Evolutionary conservation across 1,284 basidiomycete species (phyloP).

Genomic region (Apiotrichum gamsii): DNA sequence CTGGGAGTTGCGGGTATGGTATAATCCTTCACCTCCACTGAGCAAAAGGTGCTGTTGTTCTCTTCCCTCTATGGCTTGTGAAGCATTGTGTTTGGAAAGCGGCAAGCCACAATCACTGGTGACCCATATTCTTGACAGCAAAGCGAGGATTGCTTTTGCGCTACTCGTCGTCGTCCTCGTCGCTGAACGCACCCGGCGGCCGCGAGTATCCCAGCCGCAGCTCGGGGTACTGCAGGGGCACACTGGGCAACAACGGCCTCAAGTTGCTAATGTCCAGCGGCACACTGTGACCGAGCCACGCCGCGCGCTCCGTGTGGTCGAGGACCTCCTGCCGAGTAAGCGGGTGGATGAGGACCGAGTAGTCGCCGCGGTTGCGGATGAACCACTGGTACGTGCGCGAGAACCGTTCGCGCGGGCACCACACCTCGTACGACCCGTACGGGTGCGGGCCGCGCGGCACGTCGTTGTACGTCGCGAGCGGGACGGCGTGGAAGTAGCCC

Average conservation of each 20-base stretch:
- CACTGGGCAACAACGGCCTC: neutral
- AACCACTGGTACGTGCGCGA: neutral
- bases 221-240: slow-evolving; percentile 5
- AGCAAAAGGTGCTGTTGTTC: too few species aligned
- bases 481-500: slow-evolving; percentile 4
- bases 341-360: slow-evolving; percentile 1
- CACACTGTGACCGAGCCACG: neutral
- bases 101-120: too few species aligned
- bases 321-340: neutral
- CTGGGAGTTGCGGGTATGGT: too few species aligned
- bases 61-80: too few species aligned
- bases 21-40: too few species aligned
- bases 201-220: slow-evolving; percentile 2
- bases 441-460: slow-evolving; percentile 3
- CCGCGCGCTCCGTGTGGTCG: slow-evolving; percentile 2
- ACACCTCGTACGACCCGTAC: slow-evolving; percentile 2
- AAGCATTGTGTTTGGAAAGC: too few species aligned
- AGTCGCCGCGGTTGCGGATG: neutral
- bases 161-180: too few species aligned
- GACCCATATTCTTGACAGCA: too few species aligned
- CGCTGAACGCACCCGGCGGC: too few species aligned
- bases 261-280: neutral
- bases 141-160: too few species aligned
- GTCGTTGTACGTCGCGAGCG: slow-evolving; percentile 3
- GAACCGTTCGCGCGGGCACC: slow-evolving; percentile 2